A percentile compares a stretch with the other conserved stretches of the same genome.
These are phyloP conservation scores for Dalechampia spathulata DNA, from an alignment of 441 rosid genomes.

Conservation along the genomic window DNA sequence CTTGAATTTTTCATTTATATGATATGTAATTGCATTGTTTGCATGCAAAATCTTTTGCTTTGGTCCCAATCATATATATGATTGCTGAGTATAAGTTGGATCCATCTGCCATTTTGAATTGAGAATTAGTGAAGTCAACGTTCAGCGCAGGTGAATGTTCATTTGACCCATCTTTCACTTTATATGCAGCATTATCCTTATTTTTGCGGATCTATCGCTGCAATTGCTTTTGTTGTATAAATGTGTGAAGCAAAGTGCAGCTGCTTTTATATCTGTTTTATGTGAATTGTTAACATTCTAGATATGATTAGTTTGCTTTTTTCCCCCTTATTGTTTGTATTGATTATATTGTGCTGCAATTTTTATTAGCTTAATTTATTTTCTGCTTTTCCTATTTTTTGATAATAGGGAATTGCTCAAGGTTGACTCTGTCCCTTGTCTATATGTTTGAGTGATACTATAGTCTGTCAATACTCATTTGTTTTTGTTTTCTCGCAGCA, in stretches of 20 bases:
- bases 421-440: neutral
- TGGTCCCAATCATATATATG: neutral
- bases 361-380: neutral
- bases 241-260: neutral
- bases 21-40: no score
- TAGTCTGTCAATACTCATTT: neutral
- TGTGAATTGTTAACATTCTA: neutral
- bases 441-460: neutral
- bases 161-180: neutral
- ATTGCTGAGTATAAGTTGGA: neutral
- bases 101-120: neutral
- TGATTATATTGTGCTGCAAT: neutral
- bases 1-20: no score
- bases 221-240: neutral
- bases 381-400: neutral
- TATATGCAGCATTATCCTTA: neutral
- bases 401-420: neutral
- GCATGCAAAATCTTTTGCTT: neutral
- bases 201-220: no score
- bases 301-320: neutral
- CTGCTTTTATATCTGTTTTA: neutral
- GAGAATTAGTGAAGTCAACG: neutral
- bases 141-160: neutral
- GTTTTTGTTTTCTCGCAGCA: conserved; percentile 32
- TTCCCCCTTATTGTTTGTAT: neutral